Evolutionary conservation across 1,284 basidiomycete species (phyloP), one percentile per base, ranked within the genome.

Genomic region (Puccinia horiana): DNA sequence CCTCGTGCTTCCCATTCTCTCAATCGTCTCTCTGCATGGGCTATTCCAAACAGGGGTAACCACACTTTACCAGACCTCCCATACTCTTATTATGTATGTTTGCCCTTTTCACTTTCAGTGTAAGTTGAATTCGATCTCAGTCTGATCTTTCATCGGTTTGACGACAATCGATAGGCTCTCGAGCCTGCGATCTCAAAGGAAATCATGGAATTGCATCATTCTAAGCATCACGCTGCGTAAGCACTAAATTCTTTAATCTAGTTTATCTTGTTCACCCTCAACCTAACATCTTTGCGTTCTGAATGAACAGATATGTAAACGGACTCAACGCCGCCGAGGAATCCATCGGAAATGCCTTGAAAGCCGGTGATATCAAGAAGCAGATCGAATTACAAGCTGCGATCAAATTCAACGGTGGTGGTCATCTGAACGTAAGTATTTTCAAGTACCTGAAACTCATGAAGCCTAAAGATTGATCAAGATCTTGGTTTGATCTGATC

Each of bases 351-450:
- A 88, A 91, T 82, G 91, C 91, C 84, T 84, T 87, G 80, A 87
- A 92, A 6, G 86, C 88, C 70, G 90, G 90, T 49, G 91, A 81
- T 83, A 90, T 92, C 84, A 92, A 92, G 88, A 92, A 93, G 87
- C 90, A 91, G 86, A 97, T 99, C 87, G 91, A 91, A 40, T 91
- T 96, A 83, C 93, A 94, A 88, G 88, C 91, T 29, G 93, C 94
- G 20, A 90, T 96, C 88, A 94, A 93, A 89, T 95, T 95, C 89
- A 95, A 95, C 88, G 94, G 94, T 72, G 94, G 94, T 87, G 94
- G 93, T 90, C 86, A 87, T 90, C 87, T 44, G 58, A 75, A 35
- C 56, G n/a, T 72, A 35, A 76, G 73, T 74, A 37, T 5, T 20
- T 52, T 9, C 44, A 18, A 5, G 18, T 23, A 32, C 26, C 29